Evolutionary conservation across 179 eudicot genomes (phyloP), one percentile per base, ranked within the genome.

Genomic region (Monotropa hypopitys): DNA sequence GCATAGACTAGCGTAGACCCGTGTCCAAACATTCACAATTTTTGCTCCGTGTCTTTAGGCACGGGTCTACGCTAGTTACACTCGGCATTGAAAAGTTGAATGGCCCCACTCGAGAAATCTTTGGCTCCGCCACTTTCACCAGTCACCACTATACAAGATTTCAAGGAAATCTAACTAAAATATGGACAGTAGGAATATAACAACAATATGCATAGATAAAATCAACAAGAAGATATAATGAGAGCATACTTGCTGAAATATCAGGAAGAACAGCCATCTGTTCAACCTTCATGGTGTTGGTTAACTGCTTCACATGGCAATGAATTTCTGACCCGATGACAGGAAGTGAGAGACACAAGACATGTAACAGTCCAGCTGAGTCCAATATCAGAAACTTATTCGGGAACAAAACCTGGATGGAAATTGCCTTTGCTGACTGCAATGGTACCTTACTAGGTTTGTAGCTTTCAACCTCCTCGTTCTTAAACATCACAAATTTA

Each of bases 311-410:
- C 89, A 91, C 79, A 73, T 61, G 73, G 81, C 78, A 80, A 10
- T 74, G 78, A 68, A 57, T 50, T 74, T 81, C 86, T 46, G 83
- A 81, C 46, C 81, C 86, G 74, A 69, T 26, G 67, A 82, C 81
- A 51, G 89, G 61, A 79, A 74, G 87, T 10, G 85, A 77, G 32
- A 84, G 80, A 70, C 81, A 76, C 80, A 91, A 85, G 49, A 86
- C 69, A 77, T 92, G 91, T 75, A 88, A 77, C 66, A 80, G 82
- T 77, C 94, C 97, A 78, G 40, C 72, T 61, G 92, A 87, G 77
- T 91, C 91, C 82, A 90, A 80, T 78, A 91, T 79, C 81, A 93
- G 78, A 87, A 90, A 89, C 84, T 84, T 84, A 59, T 84, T 78
- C 16, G 79, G 81, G 47, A 94, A 90, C 81, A 93, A 76, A 68